These are phyloP conservation scores for Echeveria elegans DNA, from an alignment of 164 flowering plant species.

Conservation along the genomic window DNA sequence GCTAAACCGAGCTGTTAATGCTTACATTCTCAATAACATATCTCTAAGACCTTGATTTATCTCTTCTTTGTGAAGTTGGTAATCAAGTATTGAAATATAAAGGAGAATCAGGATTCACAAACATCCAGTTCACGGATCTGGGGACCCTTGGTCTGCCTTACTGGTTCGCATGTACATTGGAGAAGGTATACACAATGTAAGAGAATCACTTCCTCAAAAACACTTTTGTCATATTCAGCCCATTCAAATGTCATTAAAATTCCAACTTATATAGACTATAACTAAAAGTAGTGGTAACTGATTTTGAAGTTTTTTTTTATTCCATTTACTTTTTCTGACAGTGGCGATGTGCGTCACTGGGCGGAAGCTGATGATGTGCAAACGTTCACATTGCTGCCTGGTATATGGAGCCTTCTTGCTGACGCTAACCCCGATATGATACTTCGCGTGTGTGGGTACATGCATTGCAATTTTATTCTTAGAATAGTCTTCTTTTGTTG, in stretches of 20 bases:
- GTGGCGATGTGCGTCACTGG: constrained; percentile 25
- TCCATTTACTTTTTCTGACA: constrained; percentile 19
- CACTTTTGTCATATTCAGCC: not conserved
- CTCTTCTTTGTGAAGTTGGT: constrained; percentile 42
- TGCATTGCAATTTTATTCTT: not conserved
- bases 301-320: too few species aligned
- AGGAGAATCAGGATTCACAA: constrained; percentile 38
- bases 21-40: not conserved
- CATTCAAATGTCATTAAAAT: not conserved
- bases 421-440: not conserved
- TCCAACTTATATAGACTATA: too few species aligned
- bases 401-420: constrained; percentile 24
- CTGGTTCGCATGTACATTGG: constrained; percentile 59
- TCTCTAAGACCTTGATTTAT: not conserved
- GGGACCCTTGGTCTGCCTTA: constrained; percentile 81
- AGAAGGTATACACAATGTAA: constrained; percentile 49
- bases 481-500: not conserved
- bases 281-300: too few species aligned
- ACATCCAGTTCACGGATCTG: constrained; percentile 54
- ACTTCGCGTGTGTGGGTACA: not conserved
- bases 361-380: constrained; percentile 41
- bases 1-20: too few species aligned
- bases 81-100: constrained; percentile 44
- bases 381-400: constrained; percentile 55
- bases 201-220: constrained; percentile 13